phyloP scores from a whole-genome alignment of 108 stramenopile species.

The Aurantiochytrium sp. region DNA sequence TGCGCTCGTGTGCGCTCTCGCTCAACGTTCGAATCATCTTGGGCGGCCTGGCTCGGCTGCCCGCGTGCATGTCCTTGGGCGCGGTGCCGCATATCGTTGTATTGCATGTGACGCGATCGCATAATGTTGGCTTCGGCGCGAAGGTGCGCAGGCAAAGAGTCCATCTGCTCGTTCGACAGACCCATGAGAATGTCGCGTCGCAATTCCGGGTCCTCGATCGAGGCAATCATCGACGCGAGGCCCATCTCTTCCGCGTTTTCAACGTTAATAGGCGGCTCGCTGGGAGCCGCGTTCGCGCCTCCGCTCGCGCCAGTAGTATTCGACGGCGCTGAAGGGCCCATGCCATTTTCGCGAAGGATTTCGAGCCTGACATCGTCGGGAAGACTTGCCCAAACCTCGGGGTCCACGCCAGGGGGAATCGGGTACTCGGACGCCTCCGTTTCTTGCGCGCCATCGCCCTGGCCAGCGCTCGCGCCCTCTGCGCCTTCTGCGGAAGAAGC shows the following conservation, averaged over 20 bases:
- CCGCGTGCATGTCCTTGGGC: too few relatives aligned
- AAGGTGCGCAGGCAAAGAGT: background rate
- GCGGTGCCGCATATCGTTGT: too few relatives aligned
- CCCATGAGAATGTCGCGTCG: background rate
- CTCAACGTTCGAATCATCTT: background rate
- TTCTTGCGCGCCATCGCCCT: background rate
- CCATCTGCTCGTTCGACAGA: background rate
- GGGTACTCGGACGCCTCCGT: background rate
- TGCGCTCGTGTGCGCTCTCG: background rate
- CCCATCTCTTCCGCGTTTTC: slow-evolving; percentile 10
- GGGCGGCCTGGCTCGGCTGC: background rate
- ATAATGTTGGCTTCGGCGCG: slow-evolving; percentile 22
- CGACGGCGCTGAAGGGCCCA: background rate
- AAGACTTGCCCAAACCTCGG: slow-evolving; percentile 11
- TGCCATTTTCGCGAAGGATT: background rate
- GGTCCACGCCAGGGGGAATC: background rate
- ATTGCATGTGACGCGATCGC: background rate
- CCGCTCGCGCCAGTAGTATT: background rate
- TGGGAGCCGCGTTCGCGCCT: background rate
- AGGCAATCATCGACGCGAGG: background rate
- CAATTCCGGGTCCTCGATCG: background rate
- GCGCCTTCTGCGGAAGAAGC: background rate
- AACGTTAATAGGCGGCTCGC: background rate
- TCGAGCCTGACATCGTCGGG: background rate
- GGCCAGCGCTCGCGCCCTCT: background rate